phyloP scores from a whole-genome alignment of 192 early-diverging fungal species.

The Coemansia erecta region DNA sequence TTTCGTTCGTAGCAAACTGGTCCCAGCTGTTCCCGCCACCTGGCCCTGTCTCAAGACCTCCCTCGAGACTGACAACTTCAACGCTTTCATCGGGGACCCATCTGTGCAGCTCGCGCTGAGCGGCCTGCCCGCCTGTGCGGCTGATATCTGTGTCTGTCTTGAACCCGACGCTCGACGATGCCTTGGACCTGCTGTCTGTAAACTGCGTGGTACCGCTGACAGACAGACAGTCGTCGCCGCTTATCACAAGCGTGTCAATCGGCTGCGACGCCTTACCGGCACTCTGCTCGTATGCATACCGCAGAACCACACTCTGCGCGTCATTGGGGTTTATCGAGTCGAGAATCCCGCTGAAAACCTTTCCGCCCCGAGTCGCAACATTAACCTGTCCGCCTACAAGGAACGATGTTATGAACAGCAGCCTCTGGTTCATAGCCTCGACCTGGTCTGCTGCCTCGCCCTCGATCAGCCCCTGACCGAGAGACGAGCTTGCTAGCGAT shows the following conservation, averaged over 20 bases:
- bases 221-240: slow-evolving; percentile 35
- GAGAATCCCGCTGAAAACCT: slow-evolving; percentile 30
- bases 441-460: slow-evolving; percentile 45
- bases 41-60: slow-evolving; percentile 12
- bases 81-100: slow-evolving; percentile 75
- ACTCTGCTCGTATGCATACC: slow-evolving; percentile 35
- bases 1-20: slow-evolving; percentile 94
- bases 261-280: slow-evolving; percentile 25
- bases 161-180: slow-evolving; percentile 50
- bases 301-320: slow-evolving; percentile 48
- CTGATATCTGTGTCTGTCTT: slow-evolving; percentile 91
- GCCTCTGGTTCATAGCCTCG: slow-evolving; percentile 42
- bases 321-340: slow-evolving; percentile 52
- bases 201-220: slow-evolving; percentile 34
- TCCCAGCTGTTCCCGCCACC: slow-evolving; percentile 67
- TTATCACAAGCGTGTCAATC: slow-evolving; percentile 39
- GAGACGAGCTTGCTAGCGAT: background rate
- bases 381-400: slow-evolving; percentile 43
- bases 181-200: slow-evolving; percentile 10
- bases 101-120: slow-evolving; percentile 81
- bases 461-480: slow-evolving; percentile 24
- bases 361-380: slow-evolving; percentile 19
- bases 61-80: slow-evolving; percentile 16
- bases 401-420: slow-evolving; percentile 41
- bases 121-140: slow-evolving; percentile 57